A percentile compares a stretch with the other conserved stretches of the same genome.
Conservation (phyloP, 768 basidiomycete genomes). For the Saitozyma sp. region DNA sequence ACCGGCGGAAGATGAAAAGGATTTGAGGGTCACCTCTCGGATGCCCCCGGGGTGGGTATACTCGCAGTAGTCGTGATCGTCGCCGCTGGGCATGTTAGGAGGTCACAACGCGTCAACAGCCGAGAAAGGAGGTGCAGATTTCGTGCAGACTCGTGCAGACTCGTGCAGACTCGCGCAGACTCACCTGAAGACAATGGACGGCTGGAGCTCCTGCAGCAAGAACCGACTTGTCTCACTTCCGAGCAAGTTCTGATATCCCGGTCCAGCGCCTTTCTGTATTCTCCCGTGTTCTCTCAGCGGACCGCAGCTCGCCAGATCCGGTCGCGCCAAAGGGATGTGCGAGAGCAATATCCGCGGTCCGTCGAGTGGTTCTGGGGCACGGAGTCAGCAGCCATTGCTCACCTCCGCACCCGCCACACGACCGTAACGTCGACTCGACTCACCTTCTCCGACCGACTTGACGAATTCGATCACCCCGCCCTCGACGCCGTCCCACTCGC, state of each 20-base stretch:
- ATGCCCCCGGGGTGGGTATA: slow-evolving; percentile 59
- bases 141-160: too few species aligned
- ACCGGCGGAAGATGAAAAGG: slow-evolving; percentile 86
- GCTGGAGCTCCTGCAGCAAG: slow-evolving; percentile 65
- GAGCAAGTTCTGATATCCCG: slow-evolving; percentile 78
- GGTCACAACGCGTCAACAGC: not conserved
- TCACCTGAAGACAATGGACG: slow-evolving; percentile 74
- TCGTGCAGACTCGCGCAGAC: not conserved
- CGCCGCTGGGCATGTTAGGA: slow-evolving; percentile 62
- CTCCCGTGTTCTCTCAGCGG: slow-evolving; percentile 69
- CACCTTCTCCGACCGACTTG: slow-evolving; percentile 45
- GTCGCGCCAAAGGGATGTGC: slow-evolving; percentile 84
- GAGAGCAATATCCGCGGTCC: slow-evolving; percentile 71
- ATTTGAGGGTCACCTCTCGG: slow-evolving; percentile 82
- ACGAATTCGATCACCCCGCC: slow-evolving; percentile 53
- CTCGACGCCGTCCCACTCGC: slow-evolving; percentile 55
- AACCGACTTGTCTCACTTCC: slow-evolving; percentile 66
- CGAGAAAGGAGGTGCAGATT: too few species aligned
- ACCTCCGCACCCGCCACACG: not conserved
- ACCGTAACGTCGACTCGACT: slow-evolving; percentile 7
- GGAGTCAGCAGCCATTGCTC: slow-evolving; percentile 6
- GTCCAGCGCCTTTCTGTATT: slow-evolving; percentile 71
- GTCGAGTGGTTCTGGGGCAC: slow-evolving; percentile 28
- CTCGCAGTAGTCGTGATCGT: slow-evolving; percentile 96
- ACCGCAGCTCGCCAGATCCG: slow-evolving; percentile 70